Evolutionary conservation across 1,139 yeast genomes (phyloP).

Genomic region (Yarrowia galli): DNA sequence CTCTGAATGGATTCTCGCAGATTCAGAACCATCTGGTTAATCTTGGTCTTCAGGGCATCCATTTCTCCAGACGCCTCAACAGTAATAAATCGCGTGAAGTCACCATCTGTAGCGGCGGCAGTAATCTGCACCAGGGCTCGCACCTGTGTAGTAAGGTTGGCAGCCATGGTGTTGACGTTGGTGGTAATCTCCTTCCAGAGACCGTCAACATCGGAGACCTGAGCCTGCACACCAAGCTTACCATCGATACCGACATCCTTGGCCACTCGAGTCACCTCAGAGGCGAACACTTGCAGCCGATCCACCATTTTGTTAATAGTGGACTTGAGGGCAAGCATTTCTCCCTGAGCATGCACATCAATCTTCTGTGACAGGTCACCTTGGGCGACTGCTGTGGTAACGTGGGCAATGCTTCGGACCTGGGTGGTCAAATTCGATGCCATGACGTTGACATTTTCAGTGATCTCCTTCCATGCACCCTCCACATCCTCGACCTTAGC

Average conservation of each 20-base stretch:
- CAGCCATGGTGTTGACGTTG: constrained; percentile 93
- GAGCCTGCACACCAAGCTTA: constrained; percentile 89
- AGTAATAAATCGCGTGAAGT: constrained; percentile 85
- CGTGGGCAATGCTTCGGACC: constrained; percentile 88
- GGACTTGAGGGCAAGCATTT: constrained; percentile 72
- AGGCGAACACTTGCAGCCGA: constrained; percentile 83
- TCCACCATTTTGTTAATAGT: constrained; percentile 93
- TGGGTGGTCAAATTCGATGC: constrained; percentile 88
- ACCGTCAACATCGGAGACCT: constrained; percentile 89
- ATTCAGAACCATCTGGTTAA: constrained; percentile 89
- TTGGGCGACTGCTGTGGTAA: constrained; percentile 90
- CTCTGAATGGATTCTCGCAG: constrained; percentile 88
- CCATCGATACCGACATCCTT: constrained; percentile 94
- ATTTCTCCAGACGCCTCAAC: constrained; percentile 93
- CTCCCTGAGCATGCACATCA: constrained; percentile 91
- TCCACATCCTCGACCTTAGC: constrained; percentile 92
- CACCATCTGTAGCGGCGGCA: constrained; percentile 94
- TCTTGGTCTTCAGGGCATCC: constrained; percentile 90
- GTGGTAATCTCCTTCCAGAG: constrained; percentile 91
- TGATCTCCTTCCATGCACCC: constrained; percentile 93
- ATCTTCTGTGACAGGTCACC: constrained; percentile 89
- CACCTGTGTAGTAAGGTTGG: constrained; percentile 87
- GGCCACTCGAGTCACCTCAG: constrained; percentile 88
- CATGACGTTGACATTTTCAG: constrained; percentile 89
- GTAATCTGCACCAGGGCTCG: constrained; percentile 93